A percentile compares a stretch with the other conserved stretches of the same genome.
Evolutionary conservation across 768 basidiomycete species (phyloP).

Genomic region (Scleroderma bovista): DNA sequence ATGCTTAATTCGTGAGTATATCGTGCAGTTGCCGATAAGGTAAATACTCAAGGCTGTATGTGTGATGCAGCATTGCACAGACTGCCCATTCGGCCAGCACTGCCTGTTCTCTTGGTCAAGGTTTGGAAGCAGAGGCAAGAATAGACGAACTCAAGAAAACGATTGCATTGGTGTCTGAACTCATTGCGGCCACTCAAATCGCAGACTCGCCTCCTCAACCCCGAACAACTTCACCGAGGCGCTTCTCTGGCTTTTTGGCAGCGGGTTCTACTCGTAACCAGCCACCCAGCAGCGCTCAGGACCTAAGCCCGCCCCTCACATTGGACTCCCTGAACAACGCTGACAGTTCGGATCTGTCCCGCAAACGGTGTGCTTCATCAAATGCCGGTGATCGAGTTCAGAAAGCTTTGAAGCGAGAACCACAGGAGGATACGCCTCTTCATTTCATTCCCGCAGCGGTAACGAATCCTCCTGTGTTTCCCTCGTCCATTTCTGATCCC

Average conservation of each 20-base stretch:
- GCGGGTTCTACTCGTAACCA: constrained; percentile 26
- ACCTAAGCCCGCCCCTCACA: constrained; percentile 18
- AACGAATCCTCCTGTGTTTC: constrained; percentile 18
- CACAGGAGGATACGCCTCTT: constrained; percentile 36
- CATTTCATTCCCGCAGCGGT: constrained; percentile 19
- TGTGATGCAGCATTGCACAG: constrained; percentile 47
- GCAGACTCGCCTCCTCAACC: constrained; percentile 29
- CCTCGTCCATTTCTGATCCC: constrained; percentile 22
- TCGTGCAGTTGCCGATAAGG: constrained; percentile 7
- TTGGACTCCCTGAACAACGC: constrained; percentile 22
- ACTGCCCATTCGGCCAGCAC: constrained; percentile 54
- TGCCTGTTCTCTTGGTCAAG: constrained; percentile 43
- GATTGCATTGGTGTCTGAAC: constrained; percentile 47
- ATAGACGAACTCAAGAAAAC: constrained; percentile 54
- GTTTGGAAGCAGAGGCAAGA: constrained; percentile 41
- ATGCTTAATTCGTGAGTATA: constrained; percentile 49
- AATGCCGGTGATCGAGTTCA: constrained; percentile 39
- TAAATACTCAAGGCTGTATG: constrained; percentile 14
- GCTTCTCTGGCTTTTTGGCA: constrained; percentile 25
- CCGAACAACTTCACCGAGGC: constrained; percentile 24
- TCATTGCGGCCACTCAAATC: constrained; percentile 43
- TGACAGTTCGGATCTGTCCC: constrained; percentile 38
- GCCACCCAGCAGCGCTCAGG: constrained; percentile 14
- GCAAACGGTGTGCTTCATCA: constrained; percentile 48
- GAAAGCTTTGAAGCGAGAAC: constrained; percentile 46